phyloP scores from a whole-genome alignment of 371 early-diverging fungal genomes.

The Capillidium heterosporum region DNA sequence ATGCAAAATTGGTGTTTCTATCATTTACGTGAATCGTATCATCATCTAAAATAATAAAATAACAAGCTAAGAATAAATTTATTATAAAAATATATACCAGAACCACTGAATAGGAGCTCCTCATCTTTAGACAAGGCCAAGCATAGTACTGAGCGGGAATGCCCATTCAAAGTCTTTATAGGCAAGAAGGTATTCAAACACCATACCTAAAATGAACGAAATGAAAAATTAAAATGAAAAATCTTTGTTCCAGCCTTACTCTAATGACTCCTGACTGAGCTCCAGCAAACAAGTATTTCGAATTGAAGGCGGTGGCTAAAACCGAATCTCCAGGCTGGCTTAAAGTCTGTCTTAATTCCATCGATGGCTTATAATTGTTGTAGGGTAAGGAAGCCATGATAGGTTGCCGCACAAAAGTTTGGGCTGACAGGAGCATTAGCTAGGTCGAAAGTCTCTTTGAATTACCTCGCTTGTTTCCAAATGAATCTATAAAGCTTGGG shows the following conservation, averaged over 20 bases:
- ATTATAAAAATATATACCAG: conserved; percentile 21
- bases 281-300: conserved; percentile 43
- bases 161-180: conserved; percentile 34
- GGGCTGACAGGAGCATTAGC: neutral
- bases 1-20: neutral
- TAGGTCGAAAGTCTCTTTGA: neutral
- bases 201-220: conserved; percentile 37
- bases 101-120: conserved; percentile 44
- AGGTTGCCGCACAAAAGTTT: neutral
- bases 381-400: neutral
- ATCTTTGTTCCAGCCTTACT: conserved; percentile 12
- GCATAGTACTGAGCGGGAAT: conserved; percentile 44
- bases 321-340: conserved; percentile 45
- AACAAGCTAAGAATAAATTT: neutral
- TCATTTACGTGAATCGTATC: conserved; percentile 35
- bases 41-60: conserved; percentile 23
- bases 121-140: conserved; percentile 31
- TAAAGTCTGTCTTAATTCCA: conserved; percentile 22
- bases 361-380: neutral
- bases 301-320: conserved; percentile 38
- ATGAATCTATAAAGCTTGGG: neutral
- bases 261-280: conserved; percentile 43
- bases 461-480: neutral
- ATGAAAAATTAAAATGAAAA: neutral
- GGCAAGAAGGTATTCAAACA: conserved; percentile 38